Percentiles rank a stretch among this genome's conserved stretches.
Evolutionary conservation across 1,139 yeast genomes (phyloP).

Genomic region (Suhomyces bolitotheri): DNA sequence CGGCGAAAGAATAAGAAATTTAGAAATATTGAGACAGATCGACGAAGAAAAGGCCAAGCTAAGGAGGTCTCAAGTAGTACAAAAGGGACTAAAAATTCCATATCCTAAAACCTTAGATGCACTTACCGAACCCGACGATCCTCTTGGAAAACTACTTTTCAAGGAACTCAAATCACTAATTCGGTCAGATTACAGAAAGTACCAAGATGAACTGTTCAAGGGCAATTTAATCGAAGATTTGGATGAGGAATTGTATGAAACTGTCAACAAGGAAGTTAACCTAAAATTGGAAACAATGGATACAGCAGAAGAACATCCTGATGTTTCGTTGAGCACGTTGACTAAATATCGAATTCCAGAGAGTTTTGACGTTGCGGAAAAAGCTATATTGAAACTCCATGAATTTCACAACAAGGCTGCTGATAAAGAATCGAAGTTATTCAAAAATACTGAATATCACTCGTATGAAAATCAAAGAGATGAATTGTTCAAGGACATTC

Average conservation of each 20-base stretch:
- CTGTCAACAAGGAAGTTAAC: constrained; percentile 32
- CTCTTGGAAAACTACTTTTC: constrained; percentile 26
- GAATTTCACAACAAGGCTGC: constrained; percentile 15
- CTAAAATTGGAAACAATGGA: constrained; percentile 19
- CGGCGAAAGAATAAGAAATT: constrained; percentile 25
- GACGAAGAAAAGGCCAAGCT: constrained; percentile 31
- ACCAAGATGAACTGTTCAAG: constrained; percentile 23
- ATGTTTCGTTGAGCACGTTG: constrained; percentile 8
- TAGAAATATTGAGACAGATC: constrained; percentile 29
- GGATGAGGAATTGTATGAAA: constrained; percentile 35
- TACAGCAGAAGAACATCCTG: constrained; percentile 10
- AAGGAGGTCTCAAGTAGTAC: constrained; percentile 52
- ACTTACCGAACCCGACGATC: constrained; percentile 16
- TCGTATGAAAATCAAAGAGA: constrained; percentile 6
- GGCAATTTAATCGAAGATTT: constrained; percentile 37
- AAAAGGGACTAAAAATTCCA: constrained; percentile 54
- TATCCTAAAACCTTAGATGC: constrained; percentile 21
- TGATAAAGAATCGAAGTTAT: constrained; percentile 7
- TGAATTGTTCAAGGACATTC: constrained; percentile 22
- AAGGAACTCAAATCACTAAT: constrained; percentile 41
- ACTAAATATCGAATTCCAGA: constrained; percentile 15
- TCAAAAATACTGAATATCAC: constrained; percentile 1
- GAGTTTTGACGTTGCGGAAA: constrained; percentile 18
- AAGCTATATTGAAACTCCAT: constrained; percentile 18
- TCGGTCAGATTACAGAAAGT: constrained; percentile 49